Evolutionary conservation across 2,329 filamentous ascomycete genomes (phyloP).

Genomic region (Penicillium sp.): DNA sequence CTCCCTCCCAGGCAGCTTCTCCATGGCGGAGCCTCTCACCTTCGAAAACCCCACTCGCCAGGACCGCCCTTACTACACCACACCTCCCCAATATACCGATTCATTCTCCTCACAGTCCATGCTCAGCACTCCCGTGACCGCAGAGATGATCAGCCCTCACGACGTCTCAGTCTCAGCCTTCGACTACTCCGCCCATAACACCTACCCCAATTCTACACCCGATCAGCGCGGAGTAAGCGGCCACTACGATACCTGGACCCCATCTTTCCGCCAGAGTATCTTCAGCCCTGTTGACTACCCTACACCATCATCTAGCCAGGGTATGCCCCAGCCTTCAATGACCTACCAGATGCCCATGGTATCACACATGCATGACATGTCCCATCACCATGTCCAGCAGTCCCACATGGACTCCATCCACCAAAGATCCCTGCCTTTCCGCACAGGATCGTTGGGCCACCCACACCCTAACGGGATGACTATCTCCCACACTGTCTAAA

Average conservation of each 20-base stretch:
- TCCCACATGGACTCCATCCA: conserved; percentile 16
- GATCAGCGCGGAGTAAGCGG: conserved; percentile 21
- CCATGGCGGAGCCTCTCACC: conserved; percentile 30
- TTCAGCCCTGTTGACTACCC: conserved; percentile 36
- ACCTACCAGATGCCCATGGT: conserved; percentile 32
- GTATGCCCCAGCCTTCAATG: conserved; percentile 29
- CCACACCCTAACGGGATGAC: conserved; percentile 30
- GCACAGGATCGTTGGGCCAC: conserved; percentile 35
- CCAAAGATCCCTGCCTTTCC: conserved; percentile 29
- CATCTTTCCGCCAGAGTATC: conserved; percentile 35
- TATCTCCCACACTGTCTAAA: conserved; percentile 21
- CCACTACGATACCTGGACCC: conserved; percentile 34
- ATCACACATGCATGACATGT: conserved; percentile 29
- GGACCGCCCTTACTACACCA: conserved; percentile 31
- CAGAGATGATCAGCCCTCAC: conserved; percentile 32
- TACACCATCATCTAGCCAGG: conserved; percentile 20
- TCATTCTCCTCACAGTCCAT: conserved; percentile 32
- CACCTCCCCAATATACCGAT: conserved; percentile 31
- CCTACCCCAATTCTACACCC: conserved; percentile 26
- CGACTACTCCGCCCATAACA: conserved; percentile 31
- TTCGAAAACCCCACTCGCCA: conserved; percentile 28
- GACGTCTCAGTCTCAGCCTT: conserved; percentile 32
- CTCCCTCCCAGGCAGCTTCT: conserved; percentile 30
- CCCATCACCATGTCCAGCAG: conserved; percentile 13
- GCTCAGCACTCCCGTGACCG: conserved; percentile 28